Evolutionary conservation across 768 basidiomycete species (phyloP), one percentile per base, ranked within the genome.

Genomic region (Boletales sp.): DNA sequence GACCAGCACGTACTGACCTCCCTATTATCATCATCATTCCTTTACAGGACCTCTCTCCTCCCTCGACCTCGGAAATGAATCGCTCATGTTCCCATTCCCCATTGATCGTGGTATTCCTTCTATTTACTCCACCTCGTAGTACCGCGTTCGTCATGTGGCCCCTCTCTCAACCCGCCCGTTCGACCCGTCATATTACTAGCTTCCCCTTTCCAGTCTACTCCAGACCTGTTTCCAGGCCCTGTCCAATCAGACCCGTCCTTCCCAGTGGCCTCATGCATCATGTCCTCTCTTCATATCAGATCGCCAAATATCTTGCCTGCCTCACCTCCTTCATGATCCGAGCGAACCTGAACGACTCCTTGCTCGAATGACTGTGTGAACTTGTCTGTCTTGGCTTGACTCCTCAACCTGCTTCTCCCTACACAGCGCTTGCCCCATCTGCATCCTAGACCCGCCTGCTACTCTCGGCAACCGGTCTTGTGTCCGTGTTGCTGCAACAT

Each of bases 41-140:
- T 52, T 61, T 50, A 44, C 50, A 17, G 48, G 52, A 31, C 30
- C 53, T 45, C 59, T 55, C 54, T 55, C 52, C 55, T 49, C 47
- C 59, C 61, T 59, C 51, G 45, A 56, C 66, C 57, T 68, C 66
- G 66, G 66, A 68, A 46, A 68, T 68, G 66, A 68, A 69, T 35
- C 57, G 40, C 63, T 68, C 66, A 65, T 69, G 65, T 67, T 60
- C 50, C 6, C 40, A 34, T 51, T 48, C 59, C 57, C 30, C 50
- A 27, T 40, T 48, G 56, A 60, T 57, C 59, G 60, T 67, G 63
- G 58, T 55, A 55, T 48, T 48, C 45, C 62, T 64, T 54, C 53
- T 45, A 35, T 49, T 55, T n/a, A 54, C 63, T 65, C 67, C 67
- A 57, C 54, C 45, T 45, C 47, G 34, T 56, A 68, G 51, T 52